Percentiles rank a stretch among this genome's conserved stretches.
Conservation (phyloP, 176 grass and related monocot species). For the Pharus latifolius region DNA sequence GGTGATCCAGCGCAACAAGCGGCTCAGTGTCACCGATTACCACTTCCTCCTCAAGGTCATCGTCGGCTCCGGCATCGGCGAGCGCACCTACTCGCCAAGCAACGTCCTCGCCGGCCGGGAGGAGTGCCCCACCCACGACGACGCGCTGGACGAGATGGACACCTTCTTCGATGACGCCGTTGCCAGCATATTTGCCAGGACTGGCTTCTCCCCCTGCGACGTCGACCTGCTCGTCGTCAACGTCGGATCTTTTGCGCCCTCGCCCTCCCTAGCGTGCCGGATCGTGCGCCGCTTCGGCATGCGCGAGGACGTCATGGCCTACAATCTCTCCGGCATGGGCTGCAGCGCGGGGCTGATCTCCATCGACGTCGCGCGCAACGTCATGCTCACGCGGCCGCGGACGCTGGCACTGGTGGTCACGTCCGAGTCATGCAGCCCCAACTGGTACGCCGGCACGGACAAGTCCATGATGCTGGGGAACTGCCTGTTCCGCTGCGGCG, state of each 20-base stretch:
- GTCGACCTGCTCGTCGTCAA: constrained; percentile 65
- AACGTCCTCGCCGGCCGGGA: constrained; percentile 69
- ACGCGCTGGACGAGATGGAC: constrained; percentile 78
- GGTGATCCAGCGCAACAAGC: constrained; percentile 69
- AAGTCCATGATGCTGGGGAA: constrained; percentile 98
- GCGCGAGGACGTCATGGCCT: constrained; percentile 53
- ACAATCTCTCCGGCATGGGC: constrained; percentile 79
- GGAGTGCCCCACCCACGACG: constrained; percentile 36
- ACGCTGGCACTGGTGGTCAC: constrained; percentile 48
- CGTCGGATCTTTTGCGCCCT: constrained; percentile 56
- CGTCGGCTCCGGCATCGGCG: constrained; percentile 84
- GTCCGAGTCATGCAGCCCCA: constrained; percentile 67
- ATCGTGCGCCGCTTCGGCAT: constrained; percentile 42
- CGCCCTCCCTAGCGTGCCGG: constrained; percentile 39
- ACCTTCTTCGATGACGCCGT: constrained; percentile 44
- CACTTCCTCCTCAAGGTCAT: constrained; percentile 81
- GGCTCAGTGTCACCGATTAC: constrained; percentile 51
- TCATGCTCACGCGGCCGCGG: constrained; percentile 28
- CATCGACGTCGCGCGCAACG: constrained; percentile 49
- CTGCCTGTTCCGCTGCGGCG: constrained; percentile 90
- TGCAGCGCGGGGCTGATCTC: constrained; percentile 62
- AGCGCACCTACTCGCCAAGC: constrained; percentile 65
- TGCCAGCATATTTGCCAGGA: constrained; percentile 15
- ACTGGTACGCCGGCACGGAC: constrained; percentile 88
- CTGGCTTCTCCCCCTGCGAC: constrained; percentile 9